Conservation (phyloP, 1,139 yeast genomes). For the Hansenula sp. region DNA sequence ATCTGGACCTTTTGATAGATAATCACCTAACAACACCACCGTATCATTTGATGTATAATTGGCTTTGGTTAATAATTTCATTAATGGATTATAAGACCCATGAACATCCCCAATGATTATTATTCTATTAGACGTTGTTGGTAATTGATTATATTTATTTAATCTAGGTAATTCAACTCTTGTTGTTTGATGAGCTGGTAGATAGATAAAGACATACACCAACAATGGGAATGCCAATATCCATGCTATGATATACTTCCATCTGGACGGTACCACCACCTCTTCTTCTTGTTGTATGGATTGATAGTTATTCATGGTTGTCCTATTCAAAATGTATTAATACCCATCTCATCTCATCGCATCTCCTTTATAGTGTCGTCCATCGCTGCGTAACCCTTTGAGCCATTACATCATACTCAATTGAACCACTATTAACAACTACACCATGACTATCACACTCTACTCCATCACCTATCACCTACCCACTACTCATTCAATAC, state of each 20-base stretch:
- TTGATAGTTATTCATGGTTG: no score
- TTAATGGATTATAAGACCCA: slow-evolving; percentile 62
- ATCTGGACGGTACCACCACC: not conserved
- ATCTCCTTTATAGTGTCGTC: no score
- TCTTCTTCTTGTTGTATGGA: not conserved
- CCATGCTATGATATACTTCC: not conserved
- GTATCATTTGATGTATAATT: slow-evolving; percentile 50
- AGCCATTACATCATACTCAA: no score
- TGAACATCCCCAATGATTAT: slow-evolving; percentile 85
- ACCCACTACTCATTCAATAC: no score
- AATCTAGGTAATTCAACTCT: slow-evolving; percentile 1
- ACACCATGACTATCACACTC: no score
- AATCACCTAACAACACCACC: slow-evolving; percentile 77
- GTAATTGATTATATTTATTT: slow-evolving; percentile 4
- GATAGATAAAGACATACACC: slow-evolving; percentile 2
- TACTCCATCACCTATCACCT: no score
- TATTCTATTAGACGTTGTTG: slow-evolving; percentile 32
- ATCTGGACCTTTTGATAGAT: slow-evolving; percentile 79
- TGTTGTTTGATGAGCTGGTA: slow-evolving; percentile 1
- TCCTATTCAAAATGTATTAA: no score
- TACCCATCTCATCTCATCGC: no score
- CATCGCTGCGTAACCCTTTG: no score
- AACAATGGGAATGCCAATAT: slow-evolving; percentile 1
- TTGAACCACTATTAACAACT: no score
- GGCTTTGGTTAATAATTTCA: slow-evolving; percentile 42